Conservation (phyloP, 2,329 filamentous ascomycete species). For the Aspergillus fumigatus region DNA sequence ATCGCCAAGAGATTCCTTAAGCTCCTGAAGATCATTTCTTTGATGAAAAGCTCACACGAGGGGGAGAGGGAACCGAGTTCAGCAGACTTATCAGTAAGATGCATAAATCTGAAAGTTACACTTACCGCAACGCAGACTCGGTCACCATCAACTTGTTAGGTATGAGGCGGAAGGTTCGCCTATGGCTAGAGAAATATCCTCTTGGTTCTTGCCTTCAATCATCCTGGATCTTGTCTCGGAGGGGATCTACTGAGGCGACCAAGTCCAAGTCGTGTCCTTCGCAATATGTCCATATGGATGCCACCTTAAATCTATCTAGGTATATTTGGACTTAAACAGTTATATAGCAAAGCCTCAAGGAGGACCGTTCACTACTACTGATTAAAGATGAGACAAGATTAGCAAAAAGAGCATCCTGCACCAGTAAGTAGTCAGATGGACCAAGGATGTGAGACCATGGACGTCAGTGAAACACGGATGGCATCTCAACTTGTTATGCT, state of each 20-base stretch:
- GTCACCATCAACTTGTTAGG: no score
- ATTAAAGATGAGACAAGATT: neutral
- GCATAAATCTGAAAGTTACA: neutral
- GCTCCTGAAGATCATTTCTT: neutral
- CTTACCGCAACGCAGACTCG: no score
- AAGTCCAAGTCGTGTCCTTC: no score
- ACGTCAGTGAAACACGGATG: conserved; percentile 11
- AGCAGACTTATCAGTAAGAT: neutral
- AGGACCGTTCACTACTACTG: neutral
- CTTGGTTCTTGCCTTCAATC: no score
- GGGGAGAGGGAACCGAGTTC: neutral
- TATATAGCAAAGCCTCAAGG: neutral
- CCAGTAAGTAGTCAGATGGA: neutral
- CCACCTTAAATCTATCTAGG: neutral
- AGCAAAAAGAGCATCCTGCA: neutral
- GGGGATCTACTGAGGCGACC: no score
- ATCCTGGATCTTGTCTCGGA: no score
- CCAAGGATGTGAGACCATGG: conserved; percentile 4
- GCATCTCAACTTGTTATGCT: neutral
- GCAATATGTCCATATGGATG: no score
- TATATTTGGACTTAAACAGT: neutral
- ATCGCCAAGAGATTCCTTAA: neutral
- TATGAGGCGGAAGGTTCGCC: no score
- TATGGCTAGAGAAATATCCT: no score
- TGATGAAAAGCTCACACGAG: neutral